Base-by-base conservation (phyloP, 805 yeast species). In the Lipomyces starkeyi region DNA sequence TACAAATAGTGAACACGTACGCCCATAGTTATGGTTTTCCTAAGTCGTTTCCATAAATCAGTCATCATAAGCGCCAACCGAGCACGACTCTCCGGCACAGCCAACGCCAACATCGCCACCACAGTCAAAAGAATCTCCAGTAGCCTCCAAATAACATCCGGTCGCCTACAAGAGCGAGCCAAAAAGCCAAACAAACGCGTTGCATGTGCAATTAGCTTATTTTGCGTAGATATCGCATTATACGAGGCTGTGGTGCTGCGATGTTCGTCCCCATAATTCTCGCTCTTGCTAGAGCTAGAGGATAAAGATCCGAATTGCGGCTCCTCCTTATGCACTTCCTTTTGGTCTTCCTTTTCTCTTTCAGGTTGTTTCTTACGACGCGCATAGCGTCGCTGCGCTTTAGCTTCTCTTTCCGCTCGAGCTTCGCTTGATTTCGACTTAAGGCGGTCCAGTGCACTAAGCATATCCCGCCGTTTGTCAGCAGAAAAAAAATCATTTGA, bases 1-100 rank as follows among this genome's bases (percentile, higher is more conserved):
- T 58, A 67, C 32, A 63, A 32, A 57, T 67, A 67, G 49, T 62
- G 49, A 9, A 67, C 65, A 13, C 61, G 63, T 20, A 61, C 60
- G 3, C 62, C 70, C 67, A 60, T 67, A n/a, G 20, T 22, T 5
- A 67, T 7, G 2, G 70, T 67, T 52, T 49, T 54, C 49, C 52
- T 29, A 5, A 60, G 47, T 14, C 64, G 58, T 57, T 22, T 29
- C 47, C 56, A 49, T 29, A 40, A 40, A 34, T 52, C 57, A 22
- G 20, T 25, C 3, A 61, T 29, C 29, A 61, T 17, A 8, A 32
- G 20, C 13, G 53, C 25, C 27, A 67, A 11, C 25, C 62, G 37
- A 9, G 58, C n/a, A 17, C 70, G 56, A 55, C 58, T 67, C 25
- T 61, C 64, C n/a, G 67, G 66, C 13, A 63, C 63, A 6, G 55